Base-by-base conservation (phyloP, 2,329 filamentous ascomycete species). In the Xylariaceae sp. region DNA sequence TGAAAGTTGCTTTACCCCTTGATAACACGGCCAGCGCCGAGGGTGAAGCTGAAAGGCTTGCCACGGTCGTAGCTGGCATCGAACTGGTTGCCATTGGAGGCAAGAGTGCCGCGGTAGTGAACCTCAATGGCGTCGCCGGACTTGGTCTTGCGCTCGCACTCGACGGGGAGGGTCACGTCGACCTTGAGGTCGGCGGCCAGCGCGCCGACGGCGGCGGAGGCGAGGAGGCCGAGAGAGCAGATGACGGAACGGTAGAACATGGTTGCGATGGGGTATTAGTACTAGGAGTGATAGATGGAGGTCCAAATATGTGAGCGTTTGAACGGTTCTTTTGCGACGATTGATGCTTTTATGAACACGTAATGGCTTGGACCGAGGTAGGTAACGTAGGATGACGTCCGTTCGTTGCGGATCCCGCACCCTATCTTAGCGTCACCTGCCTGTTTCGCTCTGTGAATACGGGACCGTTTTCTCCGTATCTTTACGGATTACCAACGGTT, bases 61-160 rank as follows among this genome's bases (percentile, higher is more conserved):
- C 86, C 85, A 49, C 92, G 85, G 66, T 92, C 86, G 76, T 95
- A 95, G 75, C 83, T 87, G 64, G 90, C 85, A 76, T 97, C 93
- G 72, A 97, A 97, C 73, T 94, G 80, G 62, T 83, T 80, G 69
- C 92, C 93, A 65, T 86, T 84, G 55, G 78, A 77, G 63, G 85
- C 82, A 37, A 97, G 83, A 1, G 88, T 94, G 68, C 93, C 93
- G 58, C 83, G 83, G 80, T 97, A 97, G 79, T 97, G 92, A 70
- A 97, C 91, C 57, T 86, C 80, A 71, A 97, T 86, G 64, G 80
- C 85, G 77, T 97, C 92, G 66, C 91, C 91, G 63, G 82, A 84
- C 70, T 82, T 70, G 13, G 85, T 89, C 78, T 90, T 92, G 75
- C 91, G 87, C 54, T 85, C 84, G 80, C 92, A 97, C 67, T 90